Evolutionary conservation across 805 yeast genomes (phyloP).

Genomic region (Wickerhamiella shivajii): DNA sequence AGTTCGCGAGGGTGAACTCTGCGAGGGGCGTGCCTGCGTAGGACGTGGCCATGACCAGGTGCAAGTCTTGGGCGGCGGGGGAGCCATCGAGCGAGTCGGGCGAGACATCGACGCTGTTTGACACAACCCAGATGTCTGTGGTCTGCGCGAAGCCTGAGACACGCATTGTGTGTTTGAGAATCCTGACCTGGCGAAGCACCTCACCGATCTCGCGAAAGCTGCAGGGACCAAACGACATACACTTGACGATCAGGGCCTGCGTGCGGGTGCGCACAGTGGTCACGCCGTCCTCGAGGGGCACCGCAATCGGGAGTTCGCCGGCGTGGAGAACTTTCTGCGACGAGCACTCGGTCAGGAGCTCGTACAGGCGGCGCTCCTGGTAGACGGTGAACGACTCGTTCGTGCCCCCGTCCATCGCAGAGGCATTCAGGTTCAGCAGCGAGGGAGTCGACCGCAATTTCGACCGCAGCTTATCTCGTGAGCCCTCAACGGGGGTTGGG

Average conservation of each 20-base stretch:
- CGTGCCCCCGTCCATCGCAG: constrained; percentile 11
- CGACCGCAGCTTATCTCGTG: constrained; percentile 39
- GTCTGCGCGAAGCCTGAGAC: constrained; percentile 22
- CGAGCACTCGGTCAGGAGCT: constrained; percentile 27
- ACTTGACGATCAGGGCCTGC: no score
- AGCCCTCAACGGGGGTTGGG: constrained; percentile 42
- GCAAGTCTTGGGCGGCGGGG: constrained; percentile 22
- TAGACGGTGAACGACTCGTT: constrained; percentile 24
- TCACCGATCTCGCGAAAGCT: no score
- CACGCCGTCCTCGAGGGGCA: background rate
- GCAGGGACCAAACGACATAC: no score
- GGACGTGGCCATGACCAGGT: constrained; percentile 24
- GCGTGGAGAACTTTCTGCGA: constrained; percentile 19
- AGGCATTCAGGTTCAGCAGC: constrained; percentile 27
- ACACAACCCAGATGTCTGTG: constrained; percentile 6
- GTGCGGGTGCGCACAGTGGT: background rate
- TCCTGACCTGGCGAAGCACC: constrained; percentile 29
- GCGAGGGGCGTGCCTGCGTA: constrained; percentile 32
- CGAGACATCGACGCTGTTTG: constrained; percentile 13
- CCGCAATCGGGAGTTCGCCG: background rate
- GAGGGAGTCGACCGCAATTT: constrained; percentile 40
- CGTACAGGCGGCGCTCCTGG: constrained; percentile 23
- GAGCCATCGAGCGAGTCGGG: constrained; percentile 30
- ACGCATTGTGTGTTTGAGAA: constrained; percentile 31
- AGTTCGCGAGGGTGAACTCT: constrained; percentile 27